phyloP scores from a whole-genome alignment of 2,329 filamentous ascomycete genomes.

The Alternaria infectoria region DNA sequence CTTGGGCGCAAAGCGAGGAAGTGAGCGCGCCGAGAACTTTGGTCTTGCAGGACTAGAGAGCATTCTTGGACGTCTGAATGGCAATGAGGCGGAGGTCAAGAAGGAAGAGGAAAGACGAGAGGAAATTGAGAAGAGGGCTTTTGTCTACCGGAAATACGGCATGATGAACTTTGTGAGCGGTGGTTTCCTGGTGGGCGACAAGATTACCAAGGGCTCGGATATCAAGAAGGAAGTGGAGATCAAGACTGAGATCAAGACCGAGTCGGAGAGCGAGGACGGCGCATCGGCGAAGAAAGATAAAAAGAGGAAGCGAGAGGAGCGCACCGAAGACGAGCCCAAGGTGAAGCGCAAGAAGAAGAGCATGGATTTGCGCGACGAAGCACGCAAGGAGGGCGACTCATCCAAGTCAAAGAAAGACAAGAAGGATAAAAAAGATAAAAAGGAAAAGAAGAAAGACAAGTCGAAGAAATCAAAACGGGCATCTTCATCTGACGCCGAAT shows the following conservation, averaged over 20 bases:
- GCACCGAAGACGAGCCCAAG: constrained; percentile 35
- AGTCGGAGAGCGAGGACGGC: constrained; percentile 44
- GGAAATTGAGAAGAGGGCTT: constrained; percentile 74
- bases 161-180: constrained; percentile 85
- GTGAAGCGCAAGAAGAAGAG: constrained; percentile 49
- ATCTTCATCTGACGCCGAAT: constrained; percentile 27
- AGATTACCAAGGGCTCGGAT: constrained; percentile 54
- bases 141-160: constrained; percentile 77
- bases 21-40: constrained; percentile 72
- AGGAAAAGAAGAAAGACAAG: constrained; percentile 41
- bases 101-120: constrained; percentile 72
- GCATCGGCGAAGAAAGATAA: constrained; percentile 33
- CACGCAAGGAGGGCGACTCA: constrained; percentile 26
- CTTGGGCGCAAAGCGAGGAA: constrained; percentile 79
- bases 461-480: constrained; percentile 35
- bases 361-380: constrained; percentile 39
- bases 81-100: constrained; percentile 76
- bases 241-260: constrained; percentile 49
- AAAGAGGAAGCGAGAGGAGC: constrained; percentile 47
- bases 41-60: constrained; percentile 88
- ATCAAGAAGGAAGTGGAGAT: constrained; percentile 50
- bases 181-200: constrained; percentile 71
- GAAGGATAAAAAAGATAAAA: constrained; percentile 40
- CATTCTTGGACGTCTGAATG: constrained; percentile 86
- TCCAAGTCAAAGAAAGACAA: constrained; percentile 41